Base-by-base conservation (phyloP, 2,329 filamentous ascomycete species). In the Graphilbum fragrans region DNA sequence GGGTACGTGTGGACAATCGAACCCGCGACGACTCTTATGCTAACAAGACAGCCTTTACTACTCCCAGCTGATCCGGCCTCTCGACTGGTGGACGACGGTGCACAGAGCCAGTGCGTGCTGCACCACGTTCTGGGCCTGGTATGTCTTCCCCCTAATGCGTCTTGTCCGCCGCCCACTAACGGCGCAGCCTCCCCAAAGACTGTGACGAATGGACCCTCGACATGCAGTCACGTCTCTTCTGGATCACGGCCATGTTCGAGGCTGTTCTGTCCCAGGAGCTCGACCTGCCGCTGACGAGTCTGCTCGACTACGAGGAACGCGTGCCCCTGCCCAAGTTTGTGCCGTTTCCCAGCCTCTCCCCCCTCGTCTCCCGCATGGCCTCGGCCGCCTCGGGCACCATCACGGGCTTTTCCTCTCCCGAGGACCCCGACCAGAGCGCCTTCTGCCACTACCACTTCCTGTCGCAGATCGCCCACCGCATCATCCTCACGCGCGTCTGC, bases 381-480 rank as follows among this genome's bases (percentile, higher is more conserved):
- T 6, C 29, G 29, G 29, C 29, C 29, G 29, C 29, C 31, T 11
- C 31, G 6, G 16, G 10, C 10, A 9, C 31, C 16, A 6, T 6
- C 10, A 32, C 31, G 8, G 31, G 10, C 16, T 12, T 12, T 27
- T 27, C 25, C 25, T 27, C 25, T 27, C 7, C 25, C 25, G 12
- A 7, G 25, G 25, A 27, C 25, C 6, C 31, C 7, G 45, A 49
- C 17, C 41, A 48, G 33, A 68, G 72, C 44, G 64, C 69, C 1
- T 68, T 69, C 46, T 73, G 71, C 53, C 69, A 73, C 51, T 73
- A 72, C 43, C 70, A 74, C 47, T 74, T 74, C 46, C 62, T 74
- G 6, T 69, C 69, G 21, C 70, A 74, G 49, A 69, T 71, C 29
- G 69, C 70, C 7, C 69, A 73, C 50, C 64, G 70, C 36, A 72